Evolutionary conservation across 2,329 filamentous ascomycete genomes (phyloP), one percentile per base, ranked within the genome.

Genomic region (Anthostomella pinea): DNA sequence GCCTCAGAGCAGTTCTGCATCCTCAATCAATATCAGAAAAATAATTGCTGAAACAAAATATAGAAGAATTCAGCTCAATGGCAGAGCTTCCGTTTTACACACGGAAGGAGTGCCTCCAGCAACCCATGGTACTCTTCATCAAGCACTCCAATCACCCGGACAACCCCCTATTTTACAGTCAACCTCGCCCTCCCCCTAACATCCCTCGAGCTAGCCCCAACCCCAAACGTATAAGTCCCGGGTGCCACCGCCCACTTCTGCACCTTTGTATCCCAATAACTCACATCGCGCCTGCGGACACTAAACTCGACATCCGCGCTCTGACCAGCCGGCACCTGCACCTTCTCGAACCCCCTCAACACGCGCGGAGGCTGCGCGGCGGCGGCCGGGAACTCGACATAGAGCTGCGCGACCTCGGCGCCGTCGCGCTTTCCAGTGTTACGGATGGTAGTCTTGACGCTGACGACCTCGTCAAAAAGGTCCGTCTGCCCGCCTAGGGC

Each of bases 281-380:
- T 83, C 41, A 84, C 48, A 50, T 84, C 80, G 40, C 78, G 70
- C 24, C 80, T 66, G 20, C 70, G 79, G 27, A 84, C 52, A 18
- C 63, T 52, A 37, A 83, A 72, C 0, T 50, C 58, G 1, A 79
- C 58, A 0, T 58, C 66, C 16, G 59, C 57, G n/a, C 58, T 67
- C 40, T 68, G 57, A 0, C 68, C 68, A 0, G 69, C 61, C 8
- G 60, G 53, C 27, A 83, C 45, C 7, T 58, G 59, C 0, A 69
- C 63, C 62, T 83, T 84, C 32, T 75, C 74, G 40, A 83, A 84
- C 8, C 81, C 79, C 10, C 80, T 68, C 14, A 85, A 64, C 53
- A 82, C 77, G 27, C 69, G 63, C 1, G 70, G 59, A 0, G 79
- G 80, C n/a, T n/a, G n/a, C 5, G 45, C 54, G 7, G 49, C 57